Percentiles rank a stretch among this genome's conserved stretches.
phyloP scores from a whole-genome alignment of 2,329 filamentous ascomycete species.

The Madurella fahalii region DNA sequence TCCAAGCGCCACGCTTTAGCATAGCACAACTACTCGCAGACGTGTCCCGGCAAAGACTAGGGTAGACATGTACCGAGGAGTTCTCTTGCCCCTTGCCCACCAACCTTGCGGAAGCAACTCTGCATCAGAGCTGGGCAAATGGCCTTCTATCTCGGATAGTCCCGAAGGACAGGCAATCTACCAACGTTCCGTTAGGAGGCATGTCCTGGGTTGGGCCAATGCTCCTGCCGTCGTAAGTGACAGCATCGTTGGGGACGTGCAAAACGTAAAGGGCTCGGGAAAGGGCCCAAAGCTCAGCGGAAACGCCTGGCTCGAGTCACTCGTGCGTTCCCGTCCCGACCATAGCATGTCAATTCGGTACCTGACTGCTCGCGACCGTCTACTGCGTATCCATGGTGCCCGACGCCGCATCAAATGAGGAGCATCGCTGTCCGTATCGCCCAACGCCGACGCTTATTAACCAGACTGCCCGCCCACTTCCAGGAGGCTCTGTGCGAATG shows the following conservation, averaged over 20 bases:
- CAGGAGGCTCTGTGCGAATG: constrained; percentile 4
- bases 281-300: neutral
- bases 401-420: constrained; percentile 14
- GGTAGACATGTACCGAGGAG: constrained; percentile 35
- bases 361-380: constrained; percentile 26
- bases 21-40: neutral
- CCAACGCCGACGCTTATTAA: constrained; percentile 27
- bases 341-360: constrained; percentile 24
- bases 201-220: constrained; percentile 62
- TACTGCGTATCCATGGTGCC: constrained; percentile 20
- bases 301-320: constrained; percentile 5
- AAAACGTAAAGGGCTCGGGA: neutral
- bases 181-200: constrained; percentile 82
- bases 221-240: constrained; percentile 68
- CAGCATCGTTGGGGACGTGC: constrained; percentile 64
- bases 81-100: constrained; percentile 42
- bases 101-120: constrained; percentile 32
- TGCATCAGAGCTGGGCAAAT: constrained; percentile 28
- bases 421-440: constrained; percentile 16
- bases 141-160: constrained; percentile 38
- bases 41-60: too few species aligned
- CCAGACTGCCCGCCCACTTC: constrained; percentile 18
- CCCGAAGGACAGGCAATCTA: constrained; percentile 44
- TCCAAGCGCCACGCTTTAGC: too few species aligned
- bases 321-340: constrained; percentile 18